Percentiles rank a stretch among this genome's conserved stretches.
Evolutionary conservation across 2,329 filamentous ascomycete species (phyloP).

Genomic region (Alternaria metachromatica): DNA sequence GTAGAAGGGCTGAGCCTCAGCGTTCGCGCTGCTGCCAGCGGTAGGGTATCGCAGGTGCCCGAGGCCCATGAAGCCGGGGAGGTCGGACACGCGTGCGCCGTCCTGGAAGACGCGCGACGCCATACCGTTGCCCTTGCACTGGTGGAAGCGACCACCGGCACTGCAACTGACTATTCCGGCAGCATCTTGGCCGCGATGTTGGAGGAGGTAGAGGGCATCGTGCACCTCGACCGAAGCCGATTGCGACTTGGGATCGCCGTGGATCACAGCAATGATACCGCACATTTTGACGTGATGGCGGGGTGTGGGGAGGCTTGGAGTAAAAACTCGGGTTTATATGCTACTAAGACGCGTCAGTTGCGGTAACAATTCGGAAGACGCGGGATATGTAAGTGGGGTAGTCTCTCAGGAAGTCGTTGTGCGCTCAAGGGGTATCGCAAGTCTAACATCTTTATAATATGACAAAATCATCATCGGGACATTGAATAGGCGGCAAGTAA

Average conservation of each 20-base stretch:
- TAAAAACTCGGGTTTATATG: conserved; percentile 9
- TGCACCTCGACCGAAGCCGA: conserved; percentile 54
- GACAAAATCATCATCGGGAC: conserved; percentile 45
- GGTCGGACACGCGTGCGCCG: conserved; percentile 72
- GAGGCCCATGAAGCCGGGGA: conserved; percentile 86
- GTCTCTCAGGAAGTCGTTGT: conserved; percentile 46
- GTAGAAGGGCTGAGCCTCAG: conserved; percentile 92
- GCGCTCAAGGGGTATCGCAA: conserved; percentile 48
- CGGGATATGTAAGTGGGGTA: conserved; percentile 26
- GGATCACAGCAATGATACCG: conserved; percentile 59
- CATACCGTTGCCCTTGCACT: conserved; percentile 91
- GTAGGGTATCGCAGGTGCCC: conserved; percentile 90
- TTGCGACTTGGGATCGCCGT: conserved; percentile 50
- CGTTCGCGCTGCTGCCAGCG: conserved; percentile 80
- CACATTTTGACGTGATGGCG: conserved; percentile 51
- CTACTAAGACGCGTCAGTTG: conserved; percentile 28
- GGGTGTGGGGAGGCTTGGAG: neutral
- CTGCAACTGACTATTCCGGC: conserved; percentile 81
- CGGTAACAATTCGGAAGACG: conserved; percentile 17
- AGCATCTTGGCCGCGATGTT: conserved; percentile 82
- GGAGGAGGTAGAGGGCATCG: conserved; percentile 50
- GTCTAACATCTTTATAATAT: conserved; percentile 50
- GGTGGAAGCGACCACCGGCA: conserved; percentile 79
- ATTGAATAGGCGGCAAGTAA: neutral
- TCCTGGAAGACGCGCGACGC: conserved; percentile 85